Evolutionary conservation across 2,329 filamentous ascomycete species (phyloP).

Genomic region (Diaporthe longicolla): DNA sequence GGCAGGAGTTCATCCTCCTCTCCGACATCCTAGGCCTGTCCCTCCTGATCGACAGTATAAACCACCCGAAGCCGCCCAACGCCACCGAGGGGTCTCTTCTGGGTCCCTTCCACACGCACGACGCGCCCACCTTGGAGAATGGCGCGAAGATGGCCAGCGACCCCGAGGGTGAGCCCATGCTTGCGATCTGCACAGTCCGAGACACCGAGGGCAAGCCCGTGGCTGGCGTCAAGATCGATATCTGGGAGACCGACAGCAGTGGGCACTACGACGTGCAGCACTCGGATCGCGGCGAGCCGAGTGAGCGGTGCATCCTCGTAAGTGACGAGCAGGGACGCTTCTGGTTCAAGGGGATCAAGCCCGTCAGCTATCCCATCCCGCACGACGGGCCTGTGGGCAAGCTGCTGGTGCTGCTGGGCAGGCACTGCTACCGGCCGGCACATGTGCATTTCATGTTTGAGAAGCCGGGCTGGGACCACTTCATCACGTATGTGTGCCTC

Average conservation of each 20-base stretch:
- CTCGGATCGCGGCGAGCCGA: constrained; percentile 72
- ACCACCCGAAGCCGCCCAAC: constrained; percentile 81
- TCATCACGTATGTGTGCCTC: constrained; percentile 80
- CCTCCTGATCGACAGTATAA: constrained; percentile 84
- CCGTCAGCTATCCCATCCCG: constrained; percentile 88
- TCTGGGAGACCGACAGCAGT: constrained; percentile 88
- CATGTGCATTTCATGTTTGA: constrained; percentile 94
- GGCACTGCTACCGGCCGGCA: constrained; percentile 83
- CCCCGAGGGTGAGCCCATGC: constrained; percentile 76
- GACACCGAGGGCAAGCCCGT: constrained; percentile 76
- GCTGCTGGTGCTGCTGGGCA: constrained; percentile 73
- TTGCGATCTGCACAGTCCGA: constrained; percentile 80
- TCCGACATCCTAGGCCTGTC: constrained; percentile 85
- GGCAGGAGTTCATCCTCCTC: constrained; percentile 83
- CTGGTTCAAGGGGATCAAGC: constrained; percentile 88
- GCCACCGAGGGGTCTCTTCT: constrained; percentile 85
- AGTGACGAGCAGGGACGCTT: constrained; percentile 81
- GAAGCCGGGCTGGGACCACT: constrained; percentile 81
- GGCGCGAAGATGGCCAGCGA: constrained; percentile 78
- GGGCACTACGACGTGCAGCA: constrained; percentile 89
- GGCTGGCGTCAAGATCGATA: constrained; percentile 78
- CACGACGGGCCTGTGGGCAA: constrained; percentile 87
- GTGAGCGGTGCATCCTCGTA: constrained; percentile 76
- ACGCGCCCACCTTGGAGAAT: constrained; percentile 70
- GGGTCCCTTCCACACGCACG: constrained; percentile 87